A percentile compares a stretch with the other conserved stretches of the same genome.
Conservation (phyloP, 1,284 basidiomycete genomes). For the Cryptococcus depauperatus region DNA sequence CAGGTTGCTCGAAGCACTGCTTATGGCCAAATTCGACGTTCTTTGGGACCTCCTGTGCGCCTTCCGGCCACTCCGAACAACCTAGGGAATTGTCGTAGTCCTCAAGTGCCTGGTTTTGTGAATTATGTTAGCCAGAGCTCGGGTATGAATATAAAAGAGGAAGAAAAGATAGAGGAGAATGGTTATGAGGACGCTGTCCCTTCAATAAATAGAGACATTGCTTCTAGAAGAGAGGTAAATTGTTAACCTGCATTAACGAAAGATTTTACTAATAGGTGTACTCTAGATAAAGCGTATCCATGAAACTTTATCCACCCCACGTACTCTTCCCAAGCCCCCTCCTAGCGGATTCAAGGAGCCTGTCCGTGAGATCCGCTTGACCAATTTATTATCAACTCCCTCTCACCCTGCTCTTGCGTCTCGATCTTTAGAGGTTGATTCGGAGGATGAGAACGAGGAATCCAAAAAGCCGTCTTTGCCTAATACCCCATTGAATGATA, state of each 20-base stretch:
- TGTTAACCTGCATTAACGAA: too few relatives aligned
- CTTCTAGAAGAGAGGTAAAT: slow-evolving; percentile 13
- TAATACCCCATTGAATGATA: slow-evolving; percentile 25
- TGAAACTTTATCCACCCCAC: slow-evolving; percentile 33
- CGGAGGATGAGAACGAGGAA: slow-evolving; percentile 3
- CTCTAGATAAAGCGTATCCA: slow-evolving; percentile 19
- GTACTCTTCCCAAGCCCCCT: slow-evolving; percentile 29
- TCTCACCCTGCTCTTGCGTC: slow-evolving; percentile 25
- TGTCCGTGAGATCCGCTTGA: slow-evolving; percentile 13
- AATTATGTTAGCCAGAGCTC: slow-evolving; percentile 17
- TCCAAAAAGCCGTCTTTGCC: slow-evolving; percentile 7
- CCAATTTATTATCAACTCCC: slow-evolving; percentile 18
- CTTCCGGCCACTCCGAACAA: slow-evolving; percentile 13
- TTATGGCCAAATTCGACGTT: slow-evolving; percentile 15
- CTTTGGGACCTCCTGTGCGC: slow-evolving; percentile 19
- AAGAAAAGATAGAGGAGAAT: slow-evolving; percentile 5
- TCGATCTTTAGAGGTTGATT: slow-evolving; percentile 5
- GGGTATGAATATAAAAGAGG: slow-evolving; percentile 8
- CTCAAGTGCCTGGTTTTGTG: slow-evolving; percentile 15
- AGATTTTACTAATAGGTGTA: not conserved
- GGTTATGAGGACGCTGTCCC: slow-evolving; percentile 4
- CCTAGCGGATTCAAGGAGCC: slow-evolving; percentile 26
- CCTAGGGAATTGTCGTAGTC: not conserved
- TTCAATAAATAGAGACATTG: not conserved
- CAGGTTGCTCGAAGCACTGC: slow-evolving; percentile 12